Conservation (phyloP, 768 basidiomycete genomes). For the Lepiota subincarnata region DNA sequence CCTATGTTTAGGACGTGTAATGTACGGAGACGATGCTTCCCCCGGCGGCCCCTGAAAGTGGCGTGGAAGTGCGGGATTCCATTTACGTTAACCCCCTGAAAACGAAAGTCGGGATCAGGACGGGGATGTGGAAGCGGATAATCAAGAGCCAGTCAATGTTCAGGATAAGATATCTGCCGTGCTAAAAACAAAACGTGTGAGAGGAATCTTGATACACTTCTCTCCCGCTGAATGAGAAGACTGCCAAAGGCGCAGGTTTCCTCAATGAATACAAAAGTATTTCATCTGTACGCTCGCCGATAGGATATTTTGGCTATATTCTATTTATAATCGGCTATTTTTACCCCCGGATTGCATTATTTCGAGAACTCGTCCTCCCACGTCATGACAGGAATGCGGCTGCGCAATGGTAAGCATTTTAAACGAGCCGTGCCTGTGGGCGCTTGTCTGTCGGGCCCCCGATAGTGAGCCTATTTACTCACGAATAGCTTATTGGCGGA, state of each 20-base stretch:
- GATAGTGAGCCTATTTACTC: neutral
- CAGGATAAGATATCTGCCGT: too few species aligned
- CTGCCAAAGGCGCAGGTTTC: neutral
- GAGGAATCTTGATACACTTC: neutral
- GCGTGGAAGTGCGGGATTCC: too few species aligned
- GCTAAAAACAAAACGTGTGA: too few species aligned
- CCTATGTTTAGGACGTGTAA: too few species aligned
- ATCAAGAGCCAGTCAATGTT: too few species aligned
- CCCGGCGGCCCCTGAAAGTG: too few species aligned
- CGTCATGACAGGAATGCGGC: neutral
- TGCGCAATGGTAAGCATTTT: neutral
- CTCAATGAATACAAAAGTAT: neutral
- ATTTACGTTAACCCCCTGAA: too few species aligned
- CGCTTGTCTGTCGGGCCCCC: too few species aligned
- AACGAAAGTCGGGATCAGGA: too few species aligned
- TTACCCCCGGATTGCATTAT: neutral
- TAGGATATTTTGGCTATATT: slow-evolving; percentile 1
- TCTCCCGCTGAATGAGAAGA: neutral
- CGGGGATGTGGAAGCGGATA: too few species aligned
- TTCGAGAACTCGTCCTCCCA: neutral
- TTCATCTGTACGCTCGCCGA: neutral
- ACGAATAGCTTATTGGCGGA: neutral
- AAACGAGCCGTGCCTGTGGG: too few species aligned
- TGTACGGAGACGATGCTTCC: too few species aligned
- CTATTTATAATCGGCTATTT: slow-evolving; percentile 4